Percentiles rank a stretch among this genome's conserved stretches.
phyloP scores from a whole-genome alignment of 2,329 filamentous ascomycete genomes.

The Cladosporium sp. region DNA sequence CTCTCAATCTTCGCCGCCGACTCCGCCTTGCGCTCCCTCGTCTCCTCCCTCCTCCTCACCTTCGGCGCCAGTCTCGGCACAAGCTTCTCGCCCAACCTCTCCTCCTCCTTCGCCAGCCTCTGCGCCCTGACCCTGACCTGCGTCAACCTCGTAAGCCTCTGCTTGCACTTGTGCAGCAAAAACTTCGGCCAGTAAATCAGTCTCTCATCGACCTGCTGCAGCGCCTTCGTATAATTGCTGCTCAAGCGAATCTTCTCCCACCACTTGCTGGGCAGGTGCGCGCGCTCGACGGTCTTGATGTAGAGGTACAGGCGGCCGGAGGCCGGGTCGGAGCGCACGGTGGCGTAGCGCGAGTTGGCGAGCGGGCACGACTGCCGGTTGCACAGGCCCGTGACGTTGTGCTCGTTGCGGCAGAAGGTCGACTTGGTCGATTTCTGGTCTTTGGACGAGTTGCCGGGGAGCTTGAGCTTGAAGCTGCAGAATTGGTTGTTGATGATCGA shows the following conservation, averaged over 20 bases:
- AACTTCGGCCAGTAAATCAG: constrained; percentile 95
- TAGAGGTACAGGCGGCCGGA: constrained; percentile 86
- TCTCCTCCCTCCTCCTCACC: constrained; percentile 52
- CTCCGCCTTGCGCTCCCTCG: constrained; percentile 44
- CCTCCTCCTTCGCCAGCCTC: constrained; percentile 80
- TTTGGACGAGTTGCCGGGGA: constrained; percentile 24
- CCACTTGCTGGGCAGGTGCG: constrained; percentile 80
- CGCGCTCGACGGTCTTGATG: constrained; percentile 90
- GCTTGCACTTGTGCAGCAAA: constrained; percentile 89
- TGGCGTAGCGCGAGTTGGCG: constrained; percentile 88
- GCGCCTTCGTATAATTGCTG: constrained; percentile 81
- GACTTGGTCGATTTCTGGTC: constrained; percentile 68
- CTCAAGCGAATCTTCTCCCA: constrained; percentile 92
- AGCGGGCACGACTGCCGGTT: constrained; percentile 84
- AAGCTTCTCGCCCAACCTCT: constrained; percentile 77
- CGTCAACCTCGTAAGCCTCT: constrained; percentile 82
- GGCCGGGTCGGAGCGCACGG: constrained; percentile 72
- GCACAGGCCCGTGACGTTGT: constrained; percentile 56
- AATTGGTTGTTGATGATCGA: constrained; percentile 93
- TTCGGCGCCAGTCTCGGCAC: constrained; percentile 90
- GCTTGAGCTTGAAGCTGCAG: constrained; percentile 90
- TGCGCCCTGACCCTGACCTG: constrained; percentile 78
- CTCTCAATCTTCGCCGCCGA: constrained; percentile 83
- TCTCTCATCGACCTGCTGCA: constrained; percentile 78
- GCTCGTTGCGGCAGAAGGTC: constrained; percentile 87